phyloP scores from a whole-genome alignment of 23 red algal species.

The Cyanidioschyzon merolae region DNA sequence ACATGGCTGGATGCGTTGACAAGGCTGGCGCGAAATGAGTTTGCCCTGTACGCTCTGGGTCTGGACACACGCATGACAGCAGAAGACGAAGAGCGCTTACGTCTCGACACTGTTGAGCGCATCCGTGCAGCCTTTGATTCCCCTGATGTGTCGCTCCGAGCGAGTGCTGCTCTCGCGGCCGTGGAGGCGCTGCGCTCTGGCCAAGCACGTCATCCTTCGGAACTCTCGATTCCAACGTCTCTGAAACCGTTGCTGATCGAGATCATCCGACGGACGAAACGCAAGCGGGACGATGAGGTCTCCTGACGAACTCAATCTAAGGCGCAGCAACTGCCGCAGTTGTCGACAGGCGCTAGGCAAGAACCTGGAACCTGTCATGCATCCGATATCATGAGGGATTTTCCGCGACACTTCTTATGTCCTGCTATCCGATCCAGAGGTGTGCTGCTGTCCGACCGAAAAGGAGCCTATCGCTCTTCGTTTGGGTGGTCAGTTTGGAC shows the following conservation, averaged over 20 bases:
- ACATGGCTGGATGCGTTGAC: not conserved
- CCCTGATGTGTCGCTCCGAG: not conserved
- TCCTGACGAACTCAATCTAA: too few relatives aligned
- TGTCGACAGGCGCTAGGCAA: too few relatives aligned
- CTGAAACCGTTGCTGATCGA: constrained; percentile 14
- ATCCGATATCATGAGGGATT: too few relatives aligned
- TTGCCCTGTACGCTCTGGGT: not conserved
- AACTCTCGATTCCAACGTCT: not conserved
- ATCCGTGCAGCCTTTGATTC: not conserved
- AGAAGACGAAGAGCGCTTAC: not conserved
- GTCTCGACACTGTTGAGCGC: not conserved
- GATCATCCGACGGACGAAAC: not conserved
- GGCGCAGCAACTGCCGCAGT: too few relatives aligned
- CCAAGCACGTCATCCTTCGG: not conserved
- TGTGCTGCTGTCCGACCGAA: too few relatives aligned
- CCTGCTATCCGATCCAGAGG: too few relatives aligned
- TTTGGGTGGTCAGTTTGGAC: too few relatives aligned
- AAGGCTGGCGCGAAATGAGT: not conserved
- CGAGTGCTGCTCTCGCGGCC: not conserved
- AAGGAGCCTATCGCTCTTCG: too few relatives aligned
- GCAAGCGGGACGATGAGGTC: too few relatives aligned
- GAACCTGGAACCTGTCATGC: too few relatives aligned
- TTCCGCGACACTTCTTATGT: too few relatives aligned
- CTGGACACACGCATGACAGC: not conserved
- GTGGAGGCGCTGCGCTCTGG: not conserved